Evolutionary conservation across 1,139 yeast species (phyloP).

Genomic region (Spathaspora jeffriesii): DNA sequence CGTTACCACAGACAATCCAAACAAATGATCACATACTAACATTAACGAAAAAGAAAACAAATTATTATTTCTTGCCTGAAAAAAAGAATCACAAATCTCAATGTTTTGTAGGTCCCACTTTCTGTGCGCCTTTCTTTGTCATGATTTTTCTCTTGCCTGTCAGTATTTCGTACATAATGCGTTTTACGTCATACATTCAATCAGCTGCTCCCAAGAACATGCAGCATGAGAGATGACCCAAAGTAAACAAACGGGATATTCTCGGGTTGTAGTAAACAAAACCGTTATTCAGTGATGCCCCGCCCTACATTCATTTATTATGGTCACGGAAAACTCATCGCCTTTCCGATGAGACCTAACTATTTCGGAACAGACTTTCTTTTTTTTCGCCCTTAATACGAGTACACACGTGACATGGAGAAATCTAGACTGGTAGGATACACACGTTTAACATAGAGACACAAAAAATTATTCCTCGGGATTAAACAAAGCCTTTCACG

Average conservation of each 20-base stretch:
- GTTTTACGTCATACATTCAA: too few species aligned
- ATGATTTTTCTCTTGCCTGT: too few species aligned
- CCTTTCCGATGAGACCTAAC: neutral
- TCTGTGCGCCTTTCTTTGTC: too few species aligned
- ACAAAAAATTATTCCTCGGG: neutral
- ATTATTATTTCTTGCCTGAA: neutral
- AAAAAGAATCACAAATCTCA: neutral
- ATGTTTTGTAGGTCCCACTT: neutral
- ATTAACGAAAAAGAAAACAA: conserved; percentile 1
- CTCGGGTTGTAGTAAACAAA: neutral
- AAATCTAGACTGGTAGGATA: neutral
- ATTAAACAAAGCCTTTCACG: neutral
- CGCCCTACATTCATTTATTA: too few species aligned
- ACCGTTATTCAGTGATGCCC: neutral
- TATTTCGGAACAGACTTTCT: neutral
- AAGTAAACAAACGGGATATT: neutral
- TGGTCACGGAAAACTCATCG: neutral
- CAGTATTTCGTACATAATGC: too few species aligned
- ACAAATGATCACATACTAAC: neutral
- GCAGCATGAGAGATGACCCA: too few species aligned
- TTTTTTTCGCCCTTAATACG: neutral
- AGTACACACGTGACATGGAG: neutral
- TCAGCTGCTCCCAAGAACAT: too few species aligned
- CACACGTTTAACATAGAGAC: neutral
- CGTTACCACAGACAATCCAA: neutral